Conservation (phyloP, 192 early-diverging fungal species). For the Gryganskiella cystojenkinii region DNA sequence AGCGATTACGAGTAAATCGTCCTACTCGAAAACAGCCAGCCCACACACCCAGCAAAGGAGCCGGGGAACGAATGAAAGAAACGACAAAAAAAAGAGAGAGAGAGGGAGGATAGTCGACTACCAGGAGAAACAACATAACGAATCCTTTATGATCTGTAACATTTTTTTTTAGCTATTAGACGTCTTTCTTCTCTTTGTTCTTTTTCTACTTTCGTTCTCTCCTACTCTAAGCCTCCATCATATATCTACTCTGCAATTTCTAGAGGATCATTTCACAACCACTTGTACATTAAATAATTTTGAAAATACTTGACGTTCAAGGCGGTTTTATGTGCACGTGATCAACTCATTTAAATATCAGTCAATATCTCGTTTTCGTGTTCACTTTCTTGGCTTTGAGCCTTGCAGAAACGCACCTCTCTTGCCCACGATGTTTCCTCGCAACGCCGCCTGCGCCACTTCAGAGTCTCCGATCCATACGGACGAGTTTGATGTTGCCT, state of each 20-base stretch:
- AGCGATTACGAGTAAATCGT: conserved; percentile 70
- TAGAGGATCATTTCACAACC: too few relatives aligned
- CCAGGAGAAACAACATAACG: neutral
- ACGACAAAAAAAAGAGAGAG: neutral
- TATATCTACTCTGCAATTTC: too few relatives aligned
- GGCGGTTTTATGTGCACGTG: too few relatives aligned
- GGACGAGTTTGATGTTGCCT: neutral
- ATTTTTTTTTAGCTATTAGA: neutral
- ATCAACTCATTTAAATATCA: too few relatives aligned
- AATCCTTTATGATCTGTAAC: too few relatives aligned
- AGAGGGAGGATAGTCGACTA: neutral
- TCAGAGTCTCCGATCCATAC: neutral
- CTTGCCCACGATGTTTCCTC: too few relatives aligned
- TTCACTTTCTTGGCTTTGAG: too few relatives aligned
- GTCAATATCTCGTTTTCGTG: too few relatives aligned
- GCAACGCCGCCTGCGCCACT: neutral
- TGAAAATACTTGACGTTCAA: too few relatives aligned
- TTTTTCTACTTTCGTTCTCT: neutral
- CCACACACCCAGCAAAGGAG: neutral
- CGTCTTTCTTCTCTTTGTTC: neutral
- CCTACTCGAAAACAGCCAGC: neutral
- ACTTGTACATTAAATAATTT: too few relatives aligned
- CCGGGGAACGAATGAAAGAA: neutral
- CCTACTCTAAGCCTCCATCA: too few relatives aligned
- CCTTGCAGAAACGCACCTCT: neutral